Evolutionary conservation across 73 alveolate genomes (phyloP).

Genomic region (Tetrahymena thermophila): DNA sequence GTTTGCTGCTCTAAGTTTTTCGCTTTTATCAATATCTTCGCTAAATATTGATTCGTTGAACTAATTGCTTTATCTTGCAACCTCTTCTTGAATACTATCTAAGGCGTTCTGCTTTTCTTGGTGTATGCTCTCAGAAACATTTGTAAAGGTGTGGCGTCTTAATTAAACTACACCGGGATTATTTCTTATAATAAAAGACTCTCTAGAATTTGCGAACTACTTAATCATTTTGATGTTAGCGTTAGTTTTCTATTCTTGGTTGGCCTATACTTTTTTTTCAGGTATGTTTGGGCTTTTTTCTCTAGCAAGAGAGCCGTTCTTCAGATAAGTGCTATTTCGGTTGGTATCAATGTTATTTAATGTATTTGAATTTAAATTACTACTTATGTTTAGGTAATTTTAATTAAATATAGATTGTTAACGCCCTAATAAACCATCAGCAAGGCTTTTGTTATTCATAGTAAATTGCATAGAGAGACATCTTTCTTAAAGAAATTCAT

Average conservation of each 20-base stretch:
- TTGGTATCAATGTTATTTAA: neutral
- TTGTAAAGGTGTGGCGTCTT: neutral
- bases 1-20: too few relatives aligned
- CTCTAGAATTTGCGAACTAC: neutral
- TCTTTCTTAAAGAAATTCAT: neutral
- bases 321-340: neutral
- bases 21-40: neutral
- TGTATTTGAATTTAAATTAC: neutral
- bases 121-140: neutral
- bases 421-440: neutral
- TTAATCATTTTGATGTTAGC: neutral
- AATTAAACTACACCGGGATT: neutral
- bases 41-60: neutral
- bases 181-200: neutral
- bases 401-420: neutral
- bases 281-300: neutral
- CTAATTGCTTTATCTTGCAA: neutral
- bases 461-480: neutral
- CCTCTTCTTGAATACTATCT: neutral
- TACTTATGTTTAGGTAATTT: neutral
- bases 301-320: neutral
- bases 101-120: neutral
- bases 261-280: neutral
- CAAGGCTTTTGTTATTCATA: neutral
- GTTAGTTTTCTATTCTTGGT: neutral